phyloP scores from a whole-genome alignment of 495 filamentous ascomycete genomes.

The Penicillium ochrochloron region DNA sequence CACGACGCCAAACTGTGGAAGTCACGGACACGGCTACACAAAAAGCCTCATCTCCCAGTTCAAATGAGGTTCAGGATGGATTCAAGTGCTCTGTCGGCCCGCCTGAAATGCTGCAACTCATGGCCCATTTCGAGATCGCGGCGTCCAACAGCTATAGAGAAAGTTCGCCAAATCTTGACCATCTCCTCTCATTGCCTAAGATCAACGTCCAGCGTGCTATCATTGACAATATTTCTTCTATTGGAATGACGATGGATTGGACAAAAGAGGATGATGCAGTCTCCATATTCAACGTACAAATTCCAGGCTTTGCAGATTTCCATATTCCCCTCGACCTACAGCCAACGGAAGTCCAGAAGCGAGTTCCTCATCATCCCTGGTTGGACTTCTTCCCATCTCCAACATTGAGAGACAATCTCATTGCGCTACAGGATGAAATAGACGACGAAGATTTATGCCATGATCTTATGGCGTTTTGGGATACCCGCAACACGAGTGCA shows the following conservation, averaged over 20 bases:
- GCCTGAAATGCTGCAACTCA: slow-evolving; percentile 7
- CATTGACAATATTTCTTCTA: slow-evolving; percentile 20
- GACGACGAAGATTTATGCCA: slow-evolving; percentile 33
- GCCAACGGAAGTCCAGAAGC: slow-evolving; percentile 30
- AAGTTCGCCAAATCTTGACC: slow-evolving; percentile 23
- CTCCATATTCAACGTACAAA: slow-evolving; percentile 33
- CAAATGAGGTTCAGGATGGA: background rate
- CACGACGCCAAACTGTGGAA: background rate
- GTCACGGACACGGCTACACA: background rate
- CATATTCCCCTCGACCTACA: slow-evolving; percentile 30
- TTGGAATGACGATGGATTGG: slow-evolving; percentile 28
- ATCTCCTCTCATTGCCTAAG: slow-evolving; percentile 22
- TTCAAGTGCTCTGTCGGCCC: slow-evolving; percentile 29
- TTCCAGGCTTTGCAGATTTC: slow-evolving; percentile 19
- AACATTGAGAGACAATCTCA: slow-evolving; percentile 34
- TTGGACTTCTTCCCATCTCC: slow-evolving; percentile 41
- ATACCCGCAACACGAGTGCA: slow-evolving; percentile 18
- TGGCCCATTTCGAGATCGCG: slow-evolving; percentile 13
- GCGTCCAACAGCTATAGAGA: slow-evolving; percentile 15
- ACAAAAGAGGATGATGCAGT: slow-evolving; percentile 26
- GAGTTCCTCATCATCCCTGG: slow-evolving; percentile 38
- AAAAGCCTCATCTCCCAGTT: background rate
- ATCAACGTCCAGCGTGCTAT: slow-evolving; percentile 30
- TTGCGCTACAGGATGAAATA: slow-evolving; percentile 24
- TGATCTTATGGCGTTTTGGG: slow-evolving; percentile 36